Percentiles rank a stretch among this genome's conserved stretches.
phyloP scores from a whole-genome alignment of 75 land plant genomes.

The Cupressus sempervirens region DNA sequence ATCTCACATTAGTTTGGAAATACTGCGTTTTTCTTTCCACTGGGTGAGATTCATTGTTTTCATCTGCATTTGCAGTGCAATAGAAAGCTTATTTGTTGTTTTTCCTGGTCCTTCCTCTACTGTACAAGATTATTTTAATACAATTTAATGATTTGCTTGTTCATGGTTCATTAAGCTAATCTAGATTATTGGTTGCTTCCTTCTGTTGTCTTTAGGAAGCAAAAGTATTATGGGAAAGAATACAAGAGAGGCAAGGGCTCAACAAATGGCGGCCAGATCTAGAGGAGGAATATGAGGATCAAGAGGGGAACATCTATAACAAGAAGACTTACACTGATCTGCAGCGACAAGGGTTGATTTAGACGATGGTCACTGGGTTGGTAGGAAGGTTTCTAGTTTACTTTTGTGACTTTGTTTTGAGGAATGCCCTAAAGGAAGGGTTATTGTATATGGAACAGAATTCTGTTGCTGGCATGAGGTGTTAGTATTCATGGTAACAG shows the following conservation, averaged over 20 bases:
- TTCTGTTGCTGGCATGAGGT: background rate
- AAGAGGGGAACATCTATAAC: conserved; percentile 96
- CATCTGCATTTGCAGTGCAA: background rate
- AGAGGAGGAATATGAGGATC: conserved; percentile 97
- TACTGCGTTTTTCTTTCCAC: background rate
- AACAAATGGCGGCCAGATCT: conserved; percentile 98
- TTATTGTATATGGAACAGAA: background rate
- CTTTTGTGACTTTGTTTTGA: background rate
- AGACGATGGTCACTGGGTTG: conserved; percentile 13
- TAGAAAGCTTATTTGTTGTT: background rate
- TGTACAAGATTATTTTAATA: background rate
- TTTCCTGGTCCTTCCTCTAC: background rate
- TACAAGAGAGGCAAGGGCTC: conserved; percentile 84
- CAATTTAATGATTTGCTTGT: background rate
- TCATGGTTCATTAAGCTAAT: background rate
- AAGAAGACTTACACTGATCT: conserved; percentile 98
- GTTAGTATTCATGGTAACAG: background rate
- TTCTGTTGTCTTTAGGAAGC: conserved; percentile 71
- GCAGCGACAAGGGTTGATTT: conserved; percentile 95
- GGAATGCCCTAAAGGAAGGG: background rate
- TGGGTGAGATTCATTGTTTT: background rate
- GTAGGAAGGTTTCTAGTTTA: background rate
- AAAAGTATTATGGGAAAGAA: conserved; percentile 81
- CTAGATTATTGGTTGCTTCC: background rate
- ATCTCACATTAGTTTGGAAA: background rate